Conservation (phyloP, 2,329 filamentous ascomycete genomes). For the Simplicillium aogashimaense region DNA sequence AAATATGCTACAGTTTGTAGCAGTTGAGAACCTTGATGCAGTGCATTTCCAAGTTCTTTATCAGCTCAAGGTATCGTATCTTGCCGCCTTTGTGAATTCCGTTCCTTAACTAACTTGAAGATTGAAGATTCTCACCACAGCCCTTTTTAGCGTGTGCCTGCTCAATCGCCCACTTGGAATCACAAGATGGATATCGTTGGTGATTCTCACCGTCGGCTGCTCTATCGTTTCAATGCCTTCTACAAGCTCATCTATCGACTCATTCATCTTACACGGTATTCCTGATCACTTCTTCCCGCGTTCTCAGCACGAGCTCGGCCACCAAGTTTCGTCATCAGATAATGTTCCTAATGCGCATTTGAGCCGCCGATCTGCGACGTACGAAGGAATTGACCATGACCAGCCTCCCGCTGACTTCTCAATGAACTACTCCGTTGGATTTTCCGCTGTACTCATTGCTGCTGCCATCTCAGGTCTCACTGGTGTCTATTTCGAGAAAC, state of each 20-base stretch:
- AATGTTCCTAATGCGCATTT: conserved; percentile 18
- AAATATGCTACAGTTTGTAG: conserved; percentile 89
- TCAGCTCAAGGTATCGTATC: conserved; percentile 63
- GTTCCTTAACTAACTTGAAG: background rate
- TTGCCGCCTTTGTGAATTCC: background rate
- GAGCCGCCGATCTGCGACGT: conserved; percentile 70
- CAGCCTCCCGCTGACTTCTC: conserved; percentile 33
- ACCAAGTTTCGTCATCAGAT: conserved; percentile 25
- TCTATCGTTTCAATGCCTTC: conserved; percentile 75
- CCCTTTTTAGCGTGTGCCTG: conserved; percentile 74
- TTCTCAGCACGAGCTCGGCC: conserved; percentile 66
- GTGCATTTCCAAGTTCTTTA: conserved; percentile 91
- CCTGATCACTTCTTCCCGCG: conserved; percentile 64
- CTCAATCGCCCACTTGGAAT: conserved; percentile 60
- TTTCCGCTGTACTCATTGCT: conserved; percentile 68
- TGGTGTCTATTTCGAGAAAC: conserved; percentile 82
- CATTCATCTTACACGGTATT: conserved; percentile 54
- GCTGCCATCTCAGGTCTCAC: conserved; percentile 76
- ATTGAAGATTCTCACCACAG: conserved; percentile 67
- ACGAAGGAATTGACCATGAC: conserved; percentile 71
- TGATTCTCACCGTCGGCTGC: conserved; percentile 73
- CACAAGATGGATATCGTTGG: conserved; percentile 70
- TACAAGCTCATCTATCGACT: conserved; percentile 39
- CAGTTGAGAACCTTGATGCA: conserved; percentile 81
- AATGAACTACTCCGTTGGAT: conserved; percentile 72